These are phyloP conservation scores for Aspergillus sp. DNA, from an alignment of 2,329 filamentous ascomycete species.

Conservation along the genomic window DNA sequence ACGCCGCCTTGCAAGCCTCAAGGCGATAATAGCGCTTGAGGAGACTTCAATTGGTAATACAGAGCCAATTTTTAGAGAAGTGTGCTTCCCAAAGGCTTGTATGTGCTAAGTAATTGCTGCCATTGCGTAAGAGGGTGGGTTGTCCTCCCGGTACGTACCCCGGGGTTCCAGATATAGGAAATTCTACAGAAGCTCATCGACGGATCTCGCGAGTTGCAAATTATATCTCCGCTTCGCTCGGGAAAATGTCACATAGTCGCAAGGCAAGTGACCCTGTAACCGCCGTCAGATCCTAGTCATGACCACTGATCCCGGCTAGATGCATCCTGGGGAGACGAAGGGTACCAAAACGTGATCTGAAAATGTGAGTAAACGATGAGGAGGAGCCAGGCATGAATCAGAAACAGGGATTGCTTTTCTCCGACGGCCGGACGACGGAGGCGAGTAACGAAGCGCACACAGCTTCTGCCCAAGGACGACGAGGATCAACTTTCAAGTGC, in stretches of 20 bases:
- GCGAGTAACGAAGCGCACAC: not conserved
- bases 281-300: not conserved
- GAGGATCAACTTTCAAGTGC: not conserved
- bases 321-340: not conserved
- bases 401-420: not conserved
- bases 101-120: too few relatives aligned
- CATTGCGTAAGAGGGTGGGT: too few relatives aligned
- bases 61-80: too few relatives aligned
- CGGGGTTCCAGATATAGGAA: not conserved
- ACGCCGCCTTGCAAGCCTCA: not conserved
- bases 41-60: too few relatives aligned
- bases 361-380: not conserved
- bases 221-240: not conserved
- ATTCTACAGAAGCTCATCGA: not conserved
- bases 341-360: not conserved
- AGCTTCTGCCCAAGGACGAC: not conserved
- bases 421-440: not conserved
- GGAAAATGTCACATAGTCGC: not conserved
- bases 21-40: not conserved
- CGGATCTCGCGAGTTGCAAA: not conserved
- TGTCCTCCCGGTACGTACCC: too few relatives aligned
- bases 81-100: too few relatives aligned
- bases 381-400: not conserved
- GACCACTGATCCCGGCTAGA: not conserved
- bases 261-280: not conserved